Evolutionary conservation across 495 filamentous ascomycete species (phyloP), one percentile per base, ranked within the genome.

Genomic region (Neohortaea acidophila): DNA sequence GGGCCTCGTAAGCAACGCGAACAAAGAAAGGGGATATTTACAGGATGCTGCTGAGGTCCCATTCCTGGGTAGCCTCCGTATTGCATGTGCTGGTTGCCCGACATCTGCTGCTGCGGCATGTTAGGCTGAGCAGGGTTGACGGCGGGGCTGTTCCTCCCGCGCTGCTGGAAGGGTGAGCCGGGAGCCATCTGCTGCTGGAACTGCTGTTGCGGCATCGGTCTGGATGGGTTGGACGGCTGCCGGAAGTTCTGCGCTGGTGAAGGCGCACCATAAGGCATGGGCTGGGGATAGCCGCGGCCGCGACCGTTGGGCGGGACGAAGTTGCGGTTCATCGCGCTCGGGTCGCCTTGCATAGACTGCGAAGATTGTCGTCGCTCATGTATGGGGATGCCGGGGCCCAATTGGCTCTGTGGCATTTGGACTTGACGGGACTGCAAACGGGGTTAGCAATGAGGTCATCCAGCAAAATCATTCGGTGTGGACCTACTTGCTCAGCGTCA

Each of bases 301-400:
- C 81, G 77, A 38, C 79, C 72, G 43, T 67, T 68, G 20, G 63
- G 75, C 60, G 47, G 44, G 4, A 27, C 24, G 38, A 44, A 58
- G 17, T 48, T 42, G 2, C 57, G 42, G 29, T 52, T 51, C 67
- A 58, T 70, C n/a, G n/a, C n/a, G 52, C 55, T 71, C 47, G 65
- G 62, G 56, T 91, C 83, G 58, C 75, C 77, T 52, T 84, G 79
- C 32, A 73, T 67, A 10, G 80, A 84, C 56, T 82, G 77, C 3
- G 81, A 78, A 13, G 84, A 92, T 51, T 85, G 79, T 48, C 81
- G 75, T 34, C 85, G 77, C 36, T 80, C 64, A 54, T 94, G 85
- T 49, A 68, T 71, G 23, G 81, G 79, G 24, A 67, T 54, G 20
- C 70, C 72, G 44, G 80, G 65, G 33, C 72, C 70, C 29, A 68